phyloP scores from a whole-genome alignment of 1,284 basidiomycete genomes.

The Ganoderma lingzhi region DNA sequence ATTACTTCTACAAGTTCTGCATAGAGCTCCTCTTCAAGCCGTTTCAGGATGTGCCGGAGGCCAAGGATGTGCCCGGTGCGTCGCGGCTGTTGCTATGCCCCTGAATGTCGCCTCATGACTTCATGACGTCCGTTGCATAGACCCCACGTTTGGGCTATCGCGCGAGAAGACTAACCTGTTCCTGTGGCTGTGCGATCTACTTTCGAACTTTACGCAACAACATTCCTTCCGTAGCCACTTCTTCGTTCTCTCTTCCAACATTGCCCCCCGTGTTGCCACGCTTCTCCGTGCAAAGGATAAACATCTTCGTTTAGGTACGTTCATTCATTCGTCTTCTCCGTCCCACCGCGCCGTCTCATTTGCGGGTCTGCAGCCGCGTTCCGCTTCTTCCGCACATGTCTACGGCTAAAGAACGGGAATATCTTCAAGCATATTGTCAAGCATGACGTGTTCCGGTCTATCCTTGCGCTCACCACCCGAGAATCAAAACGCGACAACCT shows the following conservation, averaged over 20 bases:
- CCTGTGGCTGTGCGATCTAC: conserved; percentile 87
- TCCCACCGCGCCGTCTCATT: not conserved
- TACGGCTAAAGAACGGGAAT: conserved; percentile 89
- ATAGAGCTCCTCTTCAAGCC: conserved; percentile 83
- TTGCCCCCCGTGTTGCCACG: conserved; percentile 79
- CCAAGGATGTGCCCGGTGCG: conserved; percentile 69
- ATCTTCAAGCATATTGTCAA: conserved; percentile 88
- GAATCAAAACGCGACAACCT: conserved; percentile 93
- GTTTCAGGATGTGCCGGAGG: conserved; percentile 80
- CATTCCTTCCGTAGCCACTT: conserved; percentile 94
- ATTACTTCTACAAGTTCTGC: conserved; percentile 91
- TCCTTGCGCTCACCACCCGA: conserved; percentile 82
- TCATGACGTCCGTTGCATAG: conserved; percentile 41
- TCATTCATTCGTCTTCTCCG: conserved; percentile 5
- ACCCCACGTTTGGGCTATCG: conserved; percentile 60
- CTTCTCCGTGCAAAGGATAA: conserved; percentile 88
- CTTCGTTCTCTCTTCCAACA: conserved; percentile 84
- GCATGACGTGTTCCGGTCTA: conserved; percentile 83
- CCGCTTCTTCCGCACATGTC: conserved; percentile 89
- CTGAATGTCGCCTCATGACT: not conserved
- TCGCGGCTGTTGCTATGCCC: conserved; percentile 14
- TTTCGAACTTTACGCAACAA: conserved; percentile 88
- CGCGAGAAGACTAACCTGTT: conserved; percentile 82
- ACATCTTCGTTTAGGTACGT: conserved; percentile 87
- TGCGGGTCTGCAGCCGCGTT: conserved; percentile 72